Evolutionary conservation across 1,284 basidiomycete species (phyloP), one percentile per base, ranked within the genome.

Genomic region (Dichomitus squalens): DNA sequence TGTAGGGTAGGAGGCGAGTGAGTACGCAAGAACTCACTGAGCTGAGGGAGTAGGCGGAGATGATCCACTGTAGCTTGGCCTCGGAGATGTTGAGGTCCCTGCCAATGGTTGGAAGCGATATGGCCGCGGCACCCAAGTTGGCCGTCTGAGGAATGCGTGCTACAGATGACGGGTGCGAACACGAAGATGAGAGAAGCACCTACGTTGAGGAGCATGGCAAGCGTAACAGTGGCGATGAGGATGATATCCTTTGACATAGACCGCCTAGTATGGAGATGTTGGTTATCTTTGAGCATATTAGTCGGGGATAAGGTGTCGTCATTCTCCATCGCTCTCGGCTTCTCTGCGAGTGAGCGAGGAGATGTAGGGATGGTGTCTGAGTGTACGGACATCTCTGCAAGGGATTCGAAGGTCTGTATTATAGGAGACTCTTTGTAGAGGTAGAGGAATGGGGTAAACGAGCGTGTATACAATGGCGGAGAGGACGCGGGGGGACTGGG

Each of bases 51-150:
- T 82, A 85, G 2, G 84, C 80, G 5, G 80, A 80, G 8, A 83
- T 68, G n/a, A 85, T 73, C 87, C 87, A 88, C 62, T 86, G 83
- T 2, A 88, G 73, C 23, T 73, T 63, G 54, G 76, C 72, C 48
- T 76, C 66, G 7, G 68, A 64, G 23, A 83, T 79, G 39, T 73
- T 58, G n/a, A 86, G 70, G 25, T 80, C 78, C 4, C 57, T 48
- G 31, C 81, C 80, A 40, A 86, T 84, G 0, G 75, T 76, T 0
- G 86, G 85, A 7, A 88, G 72, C 0, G 84, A 74, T 48, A 87
- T 82, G 2, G 74, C 68, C 0, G 72, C 69, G 1, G 73, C 70
- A 5, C 74, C 72, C 23, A 60, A 66, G 38, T 71, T 73, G 9
- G 70, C 66, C 38, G 64, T 71, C 76, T 77, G 9, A 29, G 4